phyloP scores from a whole-genome alignment of 441 rosid genomes.

The Mallotus repandus region DNA sequence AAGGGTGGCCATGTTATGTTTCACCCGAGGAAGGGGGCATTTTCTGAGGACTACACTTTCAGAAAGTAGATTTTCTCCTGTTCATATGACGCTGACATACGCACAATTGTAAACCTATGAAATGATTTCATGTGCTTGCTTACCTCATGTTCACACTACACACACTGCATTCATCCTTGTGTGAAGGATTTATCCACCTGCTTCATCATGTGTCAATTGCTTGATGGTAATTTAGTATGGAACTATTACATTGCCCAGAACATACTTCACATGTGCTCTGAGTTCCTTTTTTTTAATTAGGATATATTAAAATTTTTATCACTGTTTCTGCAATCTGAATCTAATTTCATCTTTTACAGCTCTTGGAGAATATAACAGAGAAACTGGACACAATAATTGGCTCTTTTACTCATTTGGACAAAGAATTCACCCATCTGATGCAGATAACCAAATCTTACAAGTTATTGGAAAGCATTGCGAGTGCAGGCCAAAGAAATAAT shows the following conservation, averaged over 20 bases:
- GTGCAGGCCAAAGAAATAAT: conserved; percentile 41
- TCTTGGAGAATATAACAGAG: conserved; percentile 78
- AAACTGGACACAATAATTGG: conserved; percentile 75
- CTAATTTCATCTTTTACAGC: conserved; percentile 50
- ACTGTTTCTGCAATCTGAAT: conserved; percentile 14
- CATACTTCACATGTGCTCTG: not conserved
- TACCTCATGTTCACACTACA: not conserved
- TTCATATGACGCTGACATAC: not conserved
- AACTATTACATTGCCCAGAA: not conserved
- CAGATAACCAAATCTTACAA: conserved; percentile 78
- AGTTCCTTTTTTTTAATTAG: not conserved
- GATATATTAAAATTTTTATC: not conserved
- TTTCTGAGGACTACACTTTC: not conserved
- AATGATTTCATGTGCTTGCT: not conserved
- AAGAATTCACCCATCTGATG: conserved; percentile 80
- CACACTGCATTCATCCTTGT: not conserved
- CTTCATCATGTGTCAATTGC: not conserved
- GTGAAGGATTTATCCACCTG: not conserved
- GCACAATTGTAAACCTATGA: not conserved
- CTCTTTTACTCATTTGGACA: conserved; percentile 88
- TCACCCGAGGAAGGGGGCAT: not conserved
- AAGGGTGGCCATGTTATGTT: not conserved
- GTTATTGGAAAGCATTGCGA: conserved; percentile 55
- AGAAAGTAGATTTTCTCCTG: not conserved
- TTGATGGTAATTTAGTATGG: not conserved